Base-by-base conservation (phyloP, 1,139 yeast species). In the Geotrichum fermentans region DNA sequence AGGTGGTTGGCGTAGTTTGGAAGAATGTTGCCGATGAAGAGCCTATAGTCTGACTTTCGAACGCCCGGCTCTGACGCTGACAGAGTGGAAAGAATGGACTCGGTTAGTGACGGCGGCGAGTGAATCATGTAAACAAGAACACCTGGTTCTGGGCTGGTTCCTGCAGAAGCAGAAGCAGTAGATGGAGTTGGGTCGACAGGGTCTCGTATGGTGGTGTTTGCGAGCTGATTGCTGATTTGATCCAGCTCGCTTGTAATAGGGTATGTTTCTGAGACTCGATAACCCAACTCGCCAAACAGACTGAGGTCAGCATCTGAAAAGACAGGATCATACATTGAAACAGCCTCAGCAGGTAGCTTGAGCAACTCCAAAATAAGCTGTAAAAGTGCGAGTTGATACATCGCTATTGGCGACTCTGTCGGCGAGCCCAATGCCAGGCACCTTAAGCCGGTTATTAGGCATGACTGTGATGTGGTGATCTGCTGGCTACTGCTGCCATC, bases 361-460 rank as follows among this genome's bases (percentile, higher is more conserved):
- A 69, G 58, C 2, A 59, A 50, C 0, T 61, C 61, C 0, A 64
- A 61, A 1, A 83, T 45, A 26, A 73, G 70, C 7, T 67, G 52
- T 20, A 83, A 61, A 49, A 78, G 65, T 1, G 88, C 88, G 14
- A 83, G 62, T 62, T 85, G 95, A 61, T 75, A 82, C 45, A 79
- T 67, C 1, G 92, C 85, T 21, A 78, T 76, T 20, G 63, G 67
- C 49, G 79, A 78, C 10, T 73, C 75, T 10, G 74, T 62, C 3
- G 88, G 86, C 4, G 82, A 75, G 0, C 95, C 95, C 14, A 85
- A 67, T 0, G 94, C 95, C 32, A 85, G 65, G 59, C 94, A 85
- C 10, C 28, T 24, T 6, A 24, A 10, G 6, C 28, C 28, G 10
- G 10, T 6, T 1, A 59, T 56, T 39, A 4, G 51, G 22, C 11